Conservation (phyloP, 257 asterid species). For the Nicotiana otophora region DNA sequence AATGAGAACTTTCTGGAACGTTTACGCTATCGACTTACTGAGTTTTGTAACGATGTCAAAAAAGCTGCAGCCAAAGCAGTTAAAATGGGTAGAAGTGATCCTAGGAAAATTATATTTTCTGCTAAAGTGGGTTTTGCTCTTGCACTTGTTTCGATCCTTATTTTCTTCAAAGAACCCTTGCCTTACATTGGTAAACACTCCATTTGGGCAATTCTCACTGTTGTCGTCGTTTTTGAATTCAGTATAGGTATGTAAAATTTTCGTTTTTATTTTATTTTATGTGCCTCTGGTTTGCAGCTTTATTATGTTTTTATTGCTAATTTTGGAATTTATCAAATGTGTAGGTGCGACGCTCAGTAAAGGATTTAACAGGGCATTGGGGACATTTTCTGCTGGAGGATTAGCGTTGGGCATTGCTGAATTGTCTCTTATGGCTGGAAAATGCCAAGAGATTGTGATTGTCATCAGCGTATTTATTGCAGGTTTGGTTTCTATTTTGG, state of each 20-base stretch:
- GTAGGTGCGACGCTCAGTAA: slow-evolving; percentile 45
- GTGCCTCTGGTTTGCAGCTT: neutral
- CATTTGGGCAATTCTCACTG: slow-evolving; percentile 51
- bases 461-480: slow-evolving; percentile 74
- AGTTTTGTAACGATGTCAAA: slow-evolving; percentile 9
- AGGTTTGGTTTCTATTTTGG: slow-evolving; percentile 28
- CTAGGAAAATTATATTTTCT: slow-evolving; percentile 41
- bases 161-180: slow-evolving; percentile 43
- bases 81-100: slow-evolving; percentile 44
- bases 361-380: slow-evolving; percentile 45
- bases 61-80: slow-evolving; percentile 13
- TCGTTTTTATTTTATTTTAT: neutral
- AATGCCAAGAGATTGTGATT: slow-evolving; percentile 47
- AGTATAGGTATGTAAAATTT: slow-evolving; percentile 55
- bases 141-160: slow-evolving; percentile 37
- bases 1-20: slow-evolving; percentile 33
- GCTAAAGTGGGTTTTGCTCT: slow-evolving; percentile 44
- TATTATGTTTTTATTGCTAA: neutral
- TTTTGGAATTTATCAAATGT: slow-evolving; percentile 4
- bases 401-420: slow-evolving; percentile 39
- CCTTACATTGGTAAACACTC: slow-evolving; percentile 33
- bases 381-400: slow-evolving; percentile 48
- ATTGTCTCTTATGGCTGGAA: slow-evolving; percentile 40
- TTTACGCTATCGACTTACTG: slow-evolving; percentile 9
- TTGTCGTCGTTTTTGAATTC: slow-evolving; percentile 84